These are phyloP conservation scores for Coemansia erecta DNA, from an alignment of 192 early-diverging fungal genomes.

Conservation along the genomic window DNA sequence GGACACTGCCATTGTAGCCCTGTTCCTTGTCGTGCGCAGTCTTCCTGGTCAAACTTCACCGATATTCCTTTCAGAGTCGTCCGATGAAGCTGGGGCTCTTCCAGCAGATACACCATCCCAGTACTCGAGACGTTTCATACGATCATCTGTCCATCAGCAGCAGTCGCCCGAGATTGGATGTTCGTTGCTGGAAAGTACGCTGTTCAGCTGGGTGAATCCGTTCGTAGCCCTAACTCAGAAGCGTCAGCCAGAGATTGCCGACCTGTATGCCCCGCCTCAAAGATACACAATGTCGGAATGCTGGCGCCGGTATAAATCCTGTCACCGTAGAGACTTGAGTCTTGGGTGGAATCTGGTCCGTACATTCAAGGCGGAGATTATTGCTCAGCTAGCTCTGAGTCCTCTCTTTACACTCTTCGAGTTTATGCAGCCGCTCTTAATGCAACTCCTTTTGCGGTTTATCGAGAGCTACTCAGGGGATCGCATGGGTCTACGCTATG, in stretches of 20 bases:
- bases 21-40: slow-evolving; percentile 26
- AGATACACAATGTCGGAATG: slow-evolving; percentile 7
- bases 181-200: slow-evolving; percentile 22
- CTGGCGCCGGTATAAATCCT: slow-evolving; percentile 15
- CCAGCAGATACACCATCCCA: background rate
- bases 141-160: background rate
- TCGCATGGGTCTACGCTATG: slow-evolving; percentile 28
- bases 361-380: slow-evolving; percentile 39
- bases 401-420: slow-evolving; percentile 23
- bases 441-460: slow-evolving; percentile 57
- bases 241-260: slow-evolving; percentile 20
- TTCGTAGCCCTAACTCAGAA: slow-evolving; percentile 13
- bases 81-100: background rate
- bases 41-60: slow-evolving; percentile 9
- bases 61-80: background rate
- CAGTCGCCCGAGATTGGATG: slow-evolving; percentile 25
- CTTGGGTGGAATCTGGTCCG: slow-evolving; percentile 28
- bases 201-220: slow-evolving; percentile 31
- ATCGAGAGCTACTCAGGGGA: slow-evolving; percentile 32
- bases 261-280: slow-evolving; percentile 16
- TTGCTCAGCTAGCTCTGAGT: slow-evolving; percentile 37
- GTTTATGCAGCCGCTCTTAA: slow-evolving; percentile 59
- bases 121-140: background rate
- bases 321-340: slow-evolving; percentile 3
- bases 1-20: background rate